Evolutionary conservation across 1,284 basidiomycete species (phyloP).

Genomic region (Heterobasidion irregulare): DNA sequence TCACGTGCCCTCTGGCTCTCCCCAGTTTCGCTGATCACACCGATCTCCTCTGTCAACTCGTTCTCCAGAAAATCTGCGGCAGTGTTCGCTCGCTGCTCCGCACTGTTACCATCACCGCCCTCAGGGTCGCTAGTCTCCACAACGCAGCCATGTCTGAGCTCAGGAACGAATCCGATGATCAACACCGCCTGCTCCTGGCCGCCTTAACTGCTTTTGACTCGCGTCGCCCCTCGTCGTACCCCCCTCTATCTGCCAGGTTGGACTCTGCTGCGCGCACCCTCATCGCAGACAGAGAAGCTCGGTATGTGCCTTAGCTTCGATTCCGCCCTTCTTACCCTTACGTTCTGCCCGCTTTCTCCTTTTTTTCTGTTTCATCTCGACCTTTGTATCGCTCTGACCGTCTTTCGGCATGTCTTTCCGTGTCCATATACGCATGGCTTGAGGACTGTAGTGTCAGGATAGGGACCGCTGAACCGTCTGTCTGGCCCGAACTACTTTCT

Average conservation of each 20-base stretch:
- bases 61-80: too few relatives aligned
- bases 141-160: background rate
- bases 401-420: too few relatives aligned
- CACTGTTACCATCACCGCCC: too few relatives aligned
- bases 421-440: background rate
- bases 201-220: background rate
- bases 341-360: too few relatives aligned
- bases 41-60: too few relatives aligned
- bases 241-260: background rate
- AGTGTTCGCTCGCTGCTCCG: too few relatives aligned
- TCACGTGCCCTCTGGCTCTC: too few relatives aligned
- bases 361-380: too few relatives aligned
- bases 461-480: conserved; percentile 32
- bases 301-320: conserved; percentile 2
- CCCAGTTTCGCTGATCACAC: too few relatives aligned
- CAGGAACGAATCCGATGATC: background rate
- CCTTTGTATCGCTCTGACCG: too few relatives aligned
- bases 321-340: background rate
- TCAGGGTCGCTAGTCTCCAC: background rate
- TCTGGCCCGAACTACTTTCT: conserved; percentile 41
- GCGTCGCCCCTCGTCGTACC: background rate
- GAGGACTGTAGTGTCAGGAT: conserved; percentile 29
- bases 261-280: conserved; percentile 5
- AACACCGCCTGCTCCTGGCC: conserved; percentile 2
- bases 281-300: conserved; percentile 6